These are phyloP conservation scores for Zygnema cylindricum DNA, from an alignment of 139 green algal species.

Conservation along the genomic window DNA sequence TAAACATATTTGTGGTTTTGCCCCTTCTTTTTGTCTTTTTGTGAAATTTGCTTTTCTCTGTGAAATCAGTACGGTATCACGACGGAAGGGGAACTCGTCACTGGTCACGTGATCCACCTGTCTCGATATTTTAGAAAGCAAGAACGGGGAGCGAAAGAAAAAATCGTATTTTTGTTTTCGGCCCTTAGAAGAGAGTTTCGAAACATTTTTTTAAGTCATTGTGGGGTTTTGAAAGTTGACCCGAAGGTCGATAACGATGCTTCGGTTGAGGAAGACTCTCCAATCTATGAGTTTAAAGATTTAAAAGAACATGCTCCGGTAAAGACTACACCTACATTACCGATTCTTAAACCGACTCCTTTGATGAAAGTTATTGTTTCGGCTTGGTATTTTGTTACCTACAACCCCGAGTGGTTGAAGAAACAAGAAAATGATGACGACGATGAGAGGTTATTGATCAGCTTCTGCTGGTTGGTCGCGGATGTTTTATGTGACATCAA, in stretches of 20 bases:
- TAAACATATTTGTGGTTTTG: too few species aligned
- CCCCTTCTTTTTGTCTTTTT: too few species aligned
- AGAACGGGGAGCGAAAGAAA: background rate
- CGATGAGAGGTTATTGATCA: background rate
- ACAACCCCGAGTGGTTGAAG: background rate
- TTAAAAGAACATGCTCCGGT: too few species aligned
- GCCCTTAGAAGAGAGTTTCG: background rate
- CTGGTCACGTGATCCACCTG: background rate
- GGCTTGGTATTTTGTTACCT: background rate
- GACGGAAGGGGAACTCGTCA: background rate
- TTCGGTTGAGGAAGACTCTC: too few species aligned
- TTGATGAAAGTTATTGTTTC: background rate
- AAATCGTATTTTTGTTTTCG: background rate
- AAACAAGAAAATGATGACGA: background rate
- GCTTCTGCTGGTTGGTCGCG: background rate
- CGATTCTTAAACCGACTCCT: background rate
- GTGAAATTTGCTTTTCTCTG: background rate
- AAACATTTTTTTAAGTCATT: background rate
- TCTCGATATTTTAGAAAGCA: background rate
- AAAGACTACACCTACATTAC: too few species aligned
- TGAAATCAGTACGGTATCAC: background rate
- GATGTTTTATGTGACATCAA: background rate
- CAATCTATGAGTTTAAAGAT: too few species aligned
- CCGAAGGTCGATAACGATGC: too few species aligned
- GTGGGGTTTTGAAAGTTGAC: too few species aligned